Base-by-base conservation (phyloP, 2,329 filamentous ascomycete species). In the Drechslera avenae region DNA sequence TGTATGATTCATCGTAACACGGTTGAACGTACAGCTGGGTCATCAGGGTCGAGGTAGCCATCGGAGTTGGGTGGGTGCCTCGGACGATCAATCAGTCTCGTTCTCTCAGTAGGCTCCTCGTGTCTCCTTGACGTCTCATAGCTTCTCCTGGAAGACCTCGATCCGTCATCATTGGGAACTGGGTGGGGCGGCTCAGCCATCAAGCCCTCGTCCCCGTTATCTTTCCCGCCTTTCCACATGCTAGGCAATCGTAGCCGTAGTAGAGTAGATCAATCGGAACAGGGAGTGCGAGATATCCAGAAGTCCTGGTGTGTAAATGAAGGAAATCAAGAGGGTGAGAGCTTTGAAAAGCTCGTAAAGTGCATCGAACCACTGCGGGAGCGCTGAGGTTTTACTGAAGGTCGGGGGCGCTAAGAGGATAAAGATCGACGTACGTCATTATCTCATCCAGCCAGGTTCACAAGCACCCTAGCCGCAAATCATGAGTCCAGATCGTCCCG, bases 31-130 rank as follows among this genome's bases (percentile, higher is more conserved):
- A 96, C 89, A 59, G 89, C 89, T 69, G 89, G 89, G 69, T 92
- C 89, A 77, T 91, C 88, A 10, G 89, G 88, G 64, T 87, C 88
- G 46, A 92, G 78, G 64, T 87, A 91, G 41, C 79, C 81, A 67
- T 88, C 83, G 35, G 84, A 76, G 50, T 85, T 82, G n/a, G 76
- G 76, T 64, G 86, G 76, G 64, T 86, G 87, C 31, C 71, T 68
- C 19, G 66, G 72, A 44, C 65, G 61, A 32, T 86, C 86, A 19
- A 95, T 81, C 60, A 95, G 79, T 23, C 88, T 82, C 32, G 84
- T 85, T 54, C 83, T 75, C 72, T 88, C 86, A 54, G 83, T 80
- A 17, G 83, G 77, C 49, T 86, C 62, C 47, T 70, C 58, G 42
- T 62, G 65, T 34, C 61, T 62, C 46, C 68, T 64, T 8, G 67